Conservation (phyloP, 768 basidiomycete species). For the Nevesoporus exiguus region DNA sequence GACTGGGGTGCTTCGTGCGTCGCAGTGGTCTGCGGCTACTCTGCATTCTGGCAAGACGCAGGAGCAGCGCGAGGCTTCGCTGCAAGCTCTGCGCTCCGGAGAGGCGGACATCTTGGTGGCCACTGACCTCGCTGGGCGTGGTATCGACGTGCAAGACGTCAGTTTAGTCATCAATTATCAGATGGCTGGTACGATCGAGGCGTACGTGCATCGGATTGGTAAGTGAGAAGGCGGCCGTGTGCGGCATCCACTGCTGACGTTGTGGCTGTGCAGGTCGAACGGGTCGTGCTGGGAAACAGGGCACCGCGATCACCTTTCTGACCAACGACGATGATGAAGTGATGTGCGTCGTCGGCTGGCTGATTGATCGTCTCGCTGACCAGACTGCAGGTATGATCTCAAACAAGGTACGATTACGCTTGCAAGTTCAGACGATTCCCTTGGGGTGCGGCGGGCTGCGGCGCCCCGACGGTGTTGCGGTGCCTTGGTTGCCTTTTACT, state of each 20-base stretch:
- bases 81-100: constrained; percentile 83
- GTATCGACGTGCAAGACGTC: constrained; percentile 98
- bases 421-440: too few relatives aligned
- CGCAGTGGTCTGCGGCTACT: constrained; percentile 84
- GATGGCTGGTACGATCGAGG: constrained; percentile 95
- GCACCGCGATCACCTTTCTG: constrained; percentile 92
- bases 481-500: background rate
- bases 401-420: constrained; percentile 67
- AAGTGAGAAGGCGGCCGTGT: constrained; percentile 24
- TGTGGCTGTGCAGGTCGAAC: constrained; percentile 71
- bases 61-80: constrained; percentile 91
- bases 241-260: constrained; percentile 1
- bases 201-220: constrained; percentile 98
- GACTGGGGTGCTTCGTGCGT: constrained; percentile 5
- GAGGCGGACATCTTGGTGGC: constrained; percentile 90
- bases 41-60: constrained; percentile 98
- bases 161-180: constrained; percentile 96
- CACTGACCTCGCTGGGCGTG: constrained; percentile 95
- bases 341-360: constrained; percentile 60
- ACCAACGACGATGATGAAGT: constrained; percentile 96
- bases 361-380: constrained; percentile 1
- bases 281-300: constrained; percentile 95
- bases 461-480: too few relatives aligned
- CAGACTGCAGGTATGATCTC: constrained; percentile 75
- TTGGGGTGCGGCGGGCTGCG: too few relatives aligned